Conservation (phyloP, 176 grass and related monocot species). For the Pharus latifolius region DNA sequence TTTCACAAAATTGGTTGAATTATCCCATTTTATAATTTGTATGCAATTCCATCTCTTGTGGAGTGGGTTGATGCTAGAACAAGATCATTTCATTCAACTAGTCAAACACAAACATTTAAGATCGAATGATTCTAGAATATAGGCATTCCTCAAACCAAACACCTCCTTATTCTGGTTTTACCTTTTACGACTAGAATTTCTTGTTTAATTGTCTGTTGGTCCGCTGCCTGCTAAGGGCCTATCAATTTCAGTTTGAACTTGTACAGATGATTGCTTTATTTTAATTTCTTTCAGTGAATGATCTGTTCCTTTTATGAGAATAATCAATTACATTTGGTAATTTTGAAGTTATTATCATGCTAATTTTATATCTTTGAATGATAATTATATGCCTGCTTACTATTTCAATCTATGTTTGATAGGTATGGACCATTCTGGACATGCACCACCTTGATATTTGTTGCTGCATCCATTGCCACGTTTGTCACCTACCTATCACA, state of each 20-base stretch:
- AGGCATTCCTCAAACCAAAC: no score
- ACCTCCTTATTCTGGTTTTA: neutral
- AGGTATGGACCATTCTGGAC: conserved; percentile 99
- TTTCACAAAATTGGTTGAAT: no score
- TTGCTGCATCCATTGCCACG: conserved; percentile 87
- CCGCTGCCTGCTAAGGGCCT: no score
- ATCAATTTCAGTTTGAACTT: neutral
- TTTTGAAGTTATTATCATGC: neutral
- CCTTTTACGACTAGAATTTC: no score
- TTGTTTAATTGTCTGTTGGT: no score
- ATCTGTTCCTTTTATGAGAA: neutral
- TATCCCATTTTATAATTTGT: no score
- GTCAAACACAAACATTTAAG: no score
- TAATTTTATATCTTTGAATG: neutral
- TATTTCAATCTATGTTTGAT: conserved; percentile 22
- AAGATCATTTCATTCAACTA: no score
- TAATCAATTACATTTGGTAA: neutral
- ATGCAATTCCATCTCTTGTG: no score
- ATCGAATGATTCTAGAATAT: no score
- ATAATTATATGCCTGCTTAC: neutral
- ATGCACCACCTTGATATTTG: conserved; percentile 91
- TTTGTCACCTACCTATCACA: conserved; percentile 92
- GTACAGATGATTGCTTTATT: neutral
- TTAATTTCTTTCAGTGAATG: neutral
- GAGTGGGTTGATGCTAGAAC: no score